Evolutionary conservation across 805 yeast genomes (phyloP).

Genomic region (Candida khao-thaluensis): DNA sequence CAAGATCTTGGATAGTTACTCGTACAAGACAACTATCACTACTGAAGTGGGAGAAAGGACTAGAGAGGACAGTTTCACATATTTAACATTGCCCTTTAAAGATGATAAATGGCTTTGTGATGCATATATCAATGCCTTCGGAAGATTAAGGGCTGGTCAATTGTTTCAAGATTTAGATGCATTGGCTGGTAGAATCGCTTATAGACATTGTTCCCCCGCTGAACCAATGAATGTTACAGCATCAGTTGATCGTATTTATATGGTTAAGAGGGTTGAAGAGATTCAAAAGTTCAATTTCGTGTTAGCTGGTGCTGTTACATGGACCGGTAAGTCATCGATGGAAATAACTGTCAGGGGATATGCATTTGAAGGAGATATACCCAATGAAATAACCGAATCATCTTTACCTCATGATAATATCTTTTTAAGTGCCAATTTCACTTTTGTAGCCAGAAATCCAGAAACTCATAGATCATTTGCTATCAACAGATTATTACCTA

Average conservation of each 20-base stretch:
- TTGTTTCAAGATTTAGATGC: constrained; percentile 93
- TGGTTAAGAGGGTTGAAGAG: constrained; percentile 81
- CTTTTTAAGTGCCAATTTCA: constrained; percentile 85
- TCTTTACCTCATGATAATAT: constrained; percentile 64
- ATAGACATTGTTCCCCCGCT: constrained; percentile 91
- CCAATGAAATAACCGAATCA: constrained; percentile 52
- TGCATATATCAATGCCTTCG: constrained; percentile 84
- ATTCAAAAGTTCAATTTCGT: constrained; percentile 72
- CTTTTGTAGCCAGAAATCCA: constrained; percentile 95
- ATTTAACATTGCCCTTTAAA: constrained; percentile 73
- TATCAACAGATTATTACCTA: constrained; percentile 76
- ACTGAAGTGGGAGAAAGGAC: constrained; percentile 71
- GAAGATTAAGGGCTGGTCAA: constrained; percentile 90
- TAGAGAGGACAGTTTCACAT: constrained; percentile 73
- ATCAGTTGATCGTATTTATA: constrained; percentile 85
- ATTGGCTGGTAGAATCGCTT: constrained; percentile 89
- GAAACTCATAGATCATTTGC: constrained; percentile 87
- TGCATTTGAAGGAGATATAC: constrained; percentile 59
- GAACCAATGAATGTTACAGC: constrained; percentile 96
- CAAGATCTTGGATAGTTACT: constrained; percentile 65
- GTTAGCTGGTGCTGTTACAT: constrained; percentile 86
- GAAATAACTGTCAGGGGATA: constrained; percentile 90
- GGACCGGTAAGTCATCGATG: constrained; percentile 96
- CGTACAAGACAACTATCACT: constrained; percentile 70
- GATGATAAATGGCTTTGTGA: constrained; percentile 82